Conservation (phyloP, 805 yeast genomes). For the Candida silvatica region DNA sequence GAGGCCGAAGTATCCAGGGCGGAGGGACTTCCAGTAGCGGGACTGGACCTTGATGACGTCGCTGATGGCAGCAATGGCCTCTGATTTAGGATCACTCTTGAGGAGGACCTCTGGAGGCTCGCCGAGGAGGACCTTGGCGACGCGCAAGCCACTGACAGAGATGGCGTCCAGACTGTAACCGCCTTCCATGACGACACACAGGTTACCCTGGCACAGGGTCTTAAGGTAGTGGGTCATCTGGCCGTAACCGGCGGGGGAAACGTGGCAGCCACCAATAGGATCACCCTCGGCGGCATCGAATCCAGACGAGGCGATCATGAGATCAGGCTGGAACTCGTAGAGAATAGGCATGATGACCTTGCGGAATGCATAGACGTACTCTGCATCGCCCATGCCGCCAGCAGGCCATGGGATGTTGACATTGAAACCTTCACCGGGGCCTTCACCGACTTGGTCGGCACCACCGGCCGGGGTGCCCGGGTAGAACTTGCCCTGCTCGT, state of each 20-base stretch:
- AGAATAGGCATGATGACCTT: constrained; percentile 83
- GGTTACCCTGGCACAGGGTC: constrained; percentile 77
- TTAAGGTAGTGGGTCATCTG: constrained; percentile 92
- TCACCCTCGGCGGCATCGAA: constrained; percentile 99
- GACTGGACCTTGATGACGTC: constrained; percentile 77
- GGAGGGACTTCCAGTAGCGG: constrained; percentile 78
- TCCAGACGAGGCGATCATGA: constrained; percentile 89
- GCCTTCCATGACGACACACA: constrained; percentile 90
- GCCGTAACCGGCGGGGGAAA: constrained; percentile 92
- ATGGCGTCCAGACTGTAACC: constrained; percentile 93
- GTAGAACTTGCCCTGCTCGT: constrained; percentile 84
- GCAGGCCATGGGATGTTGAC: constrained; percentile 92
- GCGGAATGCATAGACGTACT: constrained; percentile 85
- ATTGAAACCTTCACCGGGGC: constrained; percentile 77
- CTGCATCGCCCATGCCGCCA: constrained; percentile 92
- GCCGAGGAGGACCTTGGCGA: constrained; percentile 83
- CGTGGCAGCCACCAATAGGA: constrained; percentile 92
- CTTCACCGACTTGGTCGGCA: constrained; percentile 75
- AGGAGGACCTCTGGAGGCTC: constrained; percentile 86
- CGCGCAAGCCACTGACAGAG: constrained; percentile 84
- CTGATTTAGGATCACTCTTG: constrained; percentile 58
- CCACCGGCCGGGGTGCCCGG: constrained; percentile 91
- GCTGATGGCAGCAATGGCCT: constrained; percentile 72
- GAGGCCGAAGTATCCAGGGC: constrained; percentile 47
- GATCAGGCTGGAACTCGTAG: constrained; percentile 84